Conservation (phyloP, 2,329 filamentous ascomycete species). For the Blastomyces gilchristii region DNA sequence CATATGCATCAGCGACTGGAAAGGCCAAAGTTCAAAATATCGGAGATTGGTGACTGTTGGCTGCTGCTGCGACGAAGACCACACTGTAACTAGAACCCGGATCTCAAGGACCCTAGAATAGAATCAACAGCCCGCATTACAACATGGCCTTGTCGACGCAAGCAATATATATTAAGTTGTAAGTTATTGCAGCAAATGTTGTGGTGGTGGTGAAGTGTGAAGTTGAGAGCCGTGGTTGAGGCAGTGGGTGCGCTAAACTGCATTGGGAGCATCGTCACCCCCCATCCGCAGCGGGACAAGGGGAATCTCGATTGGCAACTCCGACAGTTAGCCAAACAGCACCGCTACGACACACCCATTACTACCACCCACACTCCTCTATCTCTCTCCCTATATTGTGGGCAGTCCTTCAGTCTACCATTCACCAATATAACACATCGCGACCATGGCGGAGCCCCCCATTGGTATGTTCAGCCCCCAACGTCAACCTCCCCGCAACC, state of each 20-base stretch:
- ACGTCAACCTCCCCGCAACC: constrained; percentile 18
- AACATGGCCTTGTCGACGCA: background rate
- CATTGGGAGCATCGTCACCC: constrained; percentile 4
- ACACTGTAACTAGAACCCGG: no score
- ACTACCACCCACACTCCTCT: background rate
- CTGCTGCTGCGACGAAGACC: no score
- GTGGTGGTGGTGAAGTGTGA: background rate
- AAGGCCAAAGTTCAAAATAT: background rate
- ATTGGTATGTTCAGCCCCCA: constrained; percentile 34
- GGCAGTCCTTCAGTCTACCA: background rate
- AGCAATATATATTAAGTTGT: background rate
- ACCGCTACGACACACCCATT: background rate
- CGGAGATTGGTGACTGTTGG: background rate
- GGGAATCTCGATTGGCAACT: background rate
- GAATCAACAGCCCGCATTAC: background rate
- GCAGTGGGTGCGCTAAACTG: background rate
- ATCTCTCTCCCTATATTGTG: background rate
- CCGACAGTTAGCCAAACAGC: background rate
- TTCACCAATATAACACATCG: background rate
- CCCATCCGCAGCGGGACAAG: background rate
- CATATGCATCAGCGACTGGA: background rate
- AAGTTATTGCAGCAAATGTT: background rate
- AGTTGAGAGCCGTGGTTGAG: no score
- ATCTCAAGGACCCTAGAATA: background rate
- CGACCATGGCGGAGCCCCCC: constrained; percentile 40